These are phyloP conservation scores for Arabis hirsuta DNA, from an alignment of 345 rosid species.

Conservation along the genomic window DNA sequence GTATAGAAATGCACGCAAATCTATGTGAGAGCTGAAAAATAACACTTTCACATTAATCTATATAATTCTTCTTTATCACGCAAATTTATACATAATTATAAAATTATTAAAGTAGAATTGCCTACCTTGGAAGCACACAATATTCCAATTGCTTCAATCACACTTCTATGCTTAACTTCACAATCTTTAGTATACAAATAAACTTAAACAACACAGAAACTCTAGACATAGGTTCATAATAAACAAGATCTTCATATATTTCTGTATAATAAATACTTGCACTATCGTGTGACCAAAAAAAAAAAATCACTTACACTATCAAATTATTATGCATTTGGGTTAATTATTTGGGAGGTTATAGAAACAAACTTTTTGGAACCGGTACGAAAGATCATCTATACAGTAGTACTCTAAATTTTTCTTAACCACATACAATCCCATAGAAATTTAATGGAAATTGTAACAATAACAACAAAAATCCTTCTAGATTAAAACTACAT, in stretches of 20 bases:
- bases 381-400: too few species aligned
- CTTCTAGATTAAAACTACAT: not conserved
- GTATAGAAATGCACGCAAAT: slow-evolving; percentile 41
- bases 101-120: not conserved
- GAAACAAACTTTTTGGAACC: too few species aligned
- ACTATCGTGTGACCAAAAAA: not conserved
- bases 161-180: slow-evolving; percentile 27
- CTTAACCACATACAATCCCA: not conserved
- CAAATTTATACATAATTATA: not conserved
- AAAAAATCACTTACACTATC: not conserved
- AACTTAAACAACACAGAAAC: not conserved
- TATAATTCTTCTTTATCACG: slow-evolving; percentile 15
- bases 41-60: slow-evolving; percentile 35
- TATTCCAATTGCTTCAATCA: slow-evolving; percentile 16
- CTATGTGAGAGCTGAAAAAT: slow-evolving; percentile 36
- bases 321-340: not conserved
- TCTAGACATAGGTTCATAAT: not conserved
- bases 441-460: not conserved
- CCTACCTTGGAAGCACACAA: slow-evolving; percentile 31
- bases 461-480: not conserved
- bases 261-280: not conserved
- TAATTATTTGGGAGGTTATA: too few species aligned
- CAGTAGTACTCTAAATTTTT: not conserved
- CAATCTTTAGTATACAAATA: not conserved
- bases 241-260: not conserved